Conservation (phyloP, 148 eudicot species). For the Rhododendron ferrugineum region DNA sequence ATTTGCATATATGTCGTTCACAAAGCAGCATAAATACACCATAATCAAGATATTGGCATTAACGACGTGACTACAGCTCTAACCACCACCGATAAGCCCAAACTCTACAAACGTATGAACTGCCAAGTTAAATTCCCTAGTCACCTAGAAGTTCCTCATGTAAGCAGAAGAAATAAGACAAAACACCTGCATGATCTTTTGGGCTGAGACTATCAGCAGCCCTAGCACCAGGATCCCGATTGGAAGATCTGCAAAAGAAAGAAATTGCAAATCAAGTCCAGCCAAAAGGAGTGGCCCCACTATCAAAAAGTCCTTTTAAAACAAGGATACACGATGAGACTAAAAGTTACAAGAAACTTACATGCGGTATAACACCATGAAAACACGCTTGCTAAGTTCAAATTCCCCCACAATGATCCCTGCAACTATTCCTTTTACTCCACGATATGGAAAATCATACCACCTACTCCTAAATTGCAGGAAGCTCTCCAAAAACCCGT, state of each 20-base stretch:
- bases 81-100: not conserved
- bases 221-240: conserved; percentile 76
- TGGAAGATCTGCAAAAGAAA: conserved; percentile 59
- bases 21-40: not conserved
- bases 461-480: conserved; percentile 84
- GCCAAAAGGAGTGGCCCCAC: not conserved
- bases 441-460: conserved; percentile 92
- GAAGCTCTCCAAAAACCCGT: conserved; percentile 77
- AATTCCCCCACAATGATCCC: conserved; percentile 89
- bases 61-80: not conserved
- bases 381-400: conserved; percentile 81
- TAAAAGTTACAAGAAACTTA: conserved; percentile 28
- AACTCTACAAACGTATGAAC: not conserved
- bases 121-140: not conserved
- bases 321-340: not conserved
- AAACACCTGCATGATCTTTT: conserved; percentile 81
- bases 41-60: not conserved
- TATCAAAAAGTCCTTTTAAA: not conserved
- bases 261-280: not conserved
- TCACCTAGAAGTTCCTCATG: not conserved
- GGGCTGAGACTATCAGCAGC: conserved; percentile 61
- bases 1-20: not conserved
- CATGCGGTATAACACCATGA: conserved; percentile 91
- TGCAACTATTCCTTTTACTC: conserved; percentile 81
- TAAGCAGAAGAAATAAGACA: conserved; percentile 9